Evolutionary conservation across 2,329 filamentous ascomycete species (phyloP).

Genomic region (Monilinia vaccinii-corymbosi): DNA sequence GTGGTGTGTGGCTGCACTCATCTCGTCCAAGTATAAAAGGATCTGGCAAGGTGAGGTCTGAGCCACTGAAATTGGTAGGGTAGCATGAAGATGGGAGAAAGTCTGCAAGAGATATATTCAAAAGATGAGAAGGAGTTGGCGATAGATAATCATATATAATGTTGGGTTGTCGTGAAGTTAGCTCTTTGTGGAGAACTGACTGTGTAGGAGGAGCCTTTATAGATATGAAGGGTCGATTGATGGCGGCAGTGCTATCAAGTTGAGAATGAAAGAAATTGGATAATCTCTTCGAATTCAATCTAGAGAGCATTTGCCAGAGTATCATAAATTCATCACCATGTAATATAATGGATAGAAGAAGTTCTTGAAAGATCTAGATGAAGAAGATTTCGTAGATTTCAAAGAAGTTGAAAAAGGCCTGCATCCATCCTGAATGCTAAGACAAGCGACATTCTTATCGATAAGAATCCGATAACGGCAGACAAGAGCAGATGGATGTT

Average conservation of each 20-base stretch:
- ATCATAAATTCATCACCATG: neutral
- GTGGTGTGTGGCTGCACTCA: neutral
- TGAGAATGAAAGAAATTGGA: conserved; percentile 4
- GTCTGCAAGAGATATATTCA: conserved; percentile 52
- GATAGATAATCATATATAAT: conserved; percentile 42
- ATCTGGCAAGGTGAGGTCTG: conserved; percentile 16
- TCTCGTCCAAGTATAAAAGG: neutral
- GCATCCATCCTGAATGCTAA: conserved; percentile 1
- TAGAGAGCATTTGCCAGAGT: neutral
- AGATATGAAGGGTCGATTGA: neutral
- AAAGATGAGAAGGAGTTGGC: conserved; percentile 54
- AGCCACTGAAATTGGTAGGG: conserved; percentile 14
- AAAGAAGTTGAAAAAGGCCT: neutral
- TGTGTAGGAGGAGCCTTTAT: conserved; percentile 11
- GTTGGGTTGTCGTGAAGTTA: conserved; percentile 20
- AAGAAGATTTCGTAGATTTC: neutral
- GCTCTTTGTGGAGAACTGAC: conserved; percentile 15
- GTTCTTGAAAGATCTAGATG: neutral
- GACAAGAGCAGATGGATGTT: neutral
- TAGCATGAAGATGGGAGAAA: conserved; percentile 37
- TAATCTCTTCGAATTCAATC: conserved; percentile 10
- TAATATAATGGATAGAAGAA: neutral
- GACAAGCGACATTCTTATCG: conserved; percentile 6
- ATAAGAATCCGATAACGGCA: conserved; percentile 7
- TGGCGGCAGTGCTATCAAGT: neutral